Percentiles rank a stretch among this genome's conserved stretches.
These are phyloP conservation scores for Lithospermum erythrorhizon DNA, from an alignment of 257 asterid genomes.

Conservation along the genomic window DNA sequence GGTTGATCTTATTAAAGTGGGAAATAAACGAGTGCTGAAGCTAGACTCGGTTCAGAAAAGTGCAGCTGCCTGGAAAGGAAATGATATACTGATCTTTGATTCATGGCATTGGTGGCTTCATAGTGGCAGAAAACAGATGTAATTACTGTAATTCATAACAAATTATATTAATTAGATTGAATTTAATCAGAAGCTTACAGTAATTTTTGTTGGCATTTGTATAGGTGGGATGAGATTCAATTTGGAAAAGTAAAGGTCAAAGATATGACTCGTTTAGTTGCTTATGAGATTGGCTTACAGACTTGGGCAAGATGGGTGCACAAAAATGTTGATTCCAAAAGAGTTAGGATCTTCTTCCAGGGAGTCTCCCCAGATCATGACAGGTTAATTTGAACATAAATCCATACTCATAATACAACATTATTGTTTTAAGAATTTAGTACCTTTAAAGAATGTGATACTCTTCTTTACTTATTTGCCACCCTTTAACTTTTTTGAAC, in stretches of 20 bases:
- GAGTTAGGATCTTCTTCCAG: conserved; percentile 19
- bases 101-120: conserved; percentile 40
- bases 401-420: no score
- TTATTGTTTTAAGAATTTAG: no score
- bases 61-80: conserved; percentile 13
- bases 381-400: neutral
- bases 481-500: neutral
- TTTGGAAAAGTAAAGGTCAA: conserved; percentile 7
- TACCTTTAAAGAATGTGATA: no score
- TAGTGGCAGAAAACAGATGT: conserved; percentile 24
- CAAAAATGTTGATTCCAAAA: conserved; percentile 5
- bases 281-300: conserved; percentile 15
- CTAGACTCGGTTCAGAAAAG: conserved; percentile 11
- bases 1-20: conserved; percentile 11
- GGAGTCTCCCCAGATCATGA: conserved; percentile 25
- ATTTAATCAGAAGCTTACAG: no score
- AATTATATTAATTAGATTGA: no score
- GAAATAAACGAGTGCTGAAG: conserved; percentile 12
- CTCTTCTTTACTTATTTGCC: no score
- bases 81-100: conserved; percentile 20
- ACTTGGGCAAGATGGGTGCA: conserved; percentile 30
- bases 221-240: conserved; percentile 20
- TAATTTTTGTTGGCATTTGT: neutral
- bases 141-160: neutral
- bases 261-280: conserved; percentile 13